A percentile compares a stretch with the other conserved stretches of the same genome.
Conservation (phyloP, 345 rosid genomes). For the Bruguiera gymnorhiza region DNA sequence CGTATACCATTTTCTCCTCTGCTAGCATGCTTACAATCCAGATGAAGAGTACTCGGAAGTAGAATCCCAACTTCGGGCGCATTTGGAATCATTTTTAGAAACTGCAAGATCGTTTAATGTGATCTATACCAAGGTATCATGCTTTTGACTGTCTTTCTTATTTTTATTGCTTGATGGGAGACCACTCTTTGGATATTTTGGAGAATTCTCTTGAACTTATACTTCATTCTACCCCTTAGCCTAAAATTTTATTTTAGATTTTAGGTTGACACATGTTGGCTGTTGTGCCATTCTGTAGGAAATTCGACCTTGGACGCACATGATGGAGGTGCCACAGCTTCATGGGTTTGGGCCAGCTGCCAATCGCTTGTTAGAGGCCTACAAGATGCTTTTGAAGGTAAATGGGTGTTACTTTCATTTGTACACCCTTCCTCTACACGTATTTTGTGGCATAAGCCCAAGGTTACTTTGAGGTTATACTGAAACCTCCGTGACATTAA, state of each 20-base stretch:
- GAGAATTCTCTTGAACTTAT: background rate
- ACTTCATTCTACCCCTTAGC: background rate
- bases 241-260: background rate
- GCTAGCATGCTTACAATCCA: conserved; percentile 90
- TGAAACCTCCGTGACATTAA: no score
- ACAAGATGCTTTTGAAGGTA: conserved; percentile 97
- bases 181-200: background rate
- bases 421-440: no score
- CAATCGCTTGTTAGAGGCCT: conserved; percentile 92
- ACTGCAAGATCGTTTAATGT: conserved; percentile 90
- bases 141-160: background rate
- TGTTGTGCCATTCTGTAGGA: conserved; percentile 38
- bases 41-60: conserved; percentile 91
- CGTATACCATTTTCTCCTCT: background rate
- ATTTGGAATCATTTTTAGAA: conserved; percentile 86
- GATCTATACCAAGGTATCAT: conserved; percentile 82
- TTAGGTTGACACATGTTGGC: background rate
- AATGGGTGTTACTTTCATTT: background rate
- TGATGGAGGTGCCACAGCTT: conserved; percentile 99
- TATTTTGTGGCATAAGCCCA: no score
- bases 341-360: conserved; percentile 99
- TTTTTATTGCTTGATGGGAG: conserved; percentile 3
- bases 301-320: conserved; percentile 98
- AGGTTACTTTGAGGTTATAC: no score
- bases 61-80: conserved; percentile 73